Evolutionary conservation across 805 yeast genomes (phyloP).

Genomic region (Candida palmyrensis): DNA sequence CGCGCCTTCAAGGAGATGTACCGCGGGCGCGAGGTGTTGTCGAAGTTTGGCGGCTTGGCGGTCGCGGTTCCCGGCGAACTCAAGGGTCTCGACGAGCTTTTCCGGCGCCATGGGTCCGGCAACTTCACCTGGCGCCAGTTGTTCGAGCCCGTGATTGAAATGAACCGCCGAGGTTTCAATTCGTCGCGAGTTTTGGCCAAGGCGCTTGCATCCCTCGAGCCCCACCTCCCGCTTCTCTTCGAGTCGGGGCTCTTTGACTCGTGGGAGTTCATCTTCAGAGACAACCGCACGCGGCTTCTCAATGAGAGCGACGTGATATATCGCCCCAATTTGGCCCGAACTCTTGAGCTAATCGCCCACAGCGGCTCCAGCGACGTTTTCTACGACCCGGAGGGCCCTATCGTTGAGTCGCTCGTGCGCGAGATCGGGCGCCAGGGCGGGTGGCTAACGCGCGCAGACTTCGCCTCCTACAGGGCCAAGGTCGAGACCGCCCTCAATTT

Average conservation of each 20-base stretch:
- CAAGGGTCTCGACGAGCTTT: slow-evolving; percentile 69
- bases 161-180: slow-evolving; percentile 62
- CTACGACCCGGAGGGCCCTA: slow-evolving; percentile 77
- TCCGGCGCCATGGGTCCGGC: slow-evolving; percentile 63
- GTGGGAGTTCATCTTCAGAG: slow-evolving; percentile 55
- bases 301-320: slow-evolving; percentile 54
- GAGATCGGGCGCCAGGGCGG: slow-evolving; percentile 59
- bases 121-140: slow-evolving; percentile 66
- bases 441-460: slow-evolving; percentile 58
- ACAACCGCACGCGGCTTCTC: slow-evolving; percentile 21
- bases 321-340: slow-evolving; percentile 60
- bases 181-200: slow-evolving; percentile 19
- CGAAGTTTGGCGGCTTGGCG: slow-evolving; percentile 82
- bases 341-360: slow-evolving; percentile 63
- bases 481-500: slow-evolving; percentile 28
- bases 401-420: slow-evolving; percentile 55
- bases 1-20: slow-evolving; percentile 64
- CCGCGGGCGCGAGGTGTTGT: slow-evolving; percentile 36
- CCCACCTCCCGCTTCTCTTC: slow-evolving; percentile 19
- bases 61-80: slow-evolving; percentile 90
- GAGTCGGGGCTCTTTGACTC: slow-evolving; percentile 16
- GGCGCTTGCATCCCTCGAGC: slow-evolving; percentile 24
- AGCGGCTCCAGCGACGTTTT: slow-evolving; percentile 75
- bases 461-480: slow-evolving; percentile 52
- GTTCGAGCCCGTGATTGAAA: slow-evolving; percentile 66